Evolutionary conservation across 192 early-diverging fungal species (phyloP), one percentile per base, ranked within the genome.

Genomic region (Linnemannia zychae): DNA sequence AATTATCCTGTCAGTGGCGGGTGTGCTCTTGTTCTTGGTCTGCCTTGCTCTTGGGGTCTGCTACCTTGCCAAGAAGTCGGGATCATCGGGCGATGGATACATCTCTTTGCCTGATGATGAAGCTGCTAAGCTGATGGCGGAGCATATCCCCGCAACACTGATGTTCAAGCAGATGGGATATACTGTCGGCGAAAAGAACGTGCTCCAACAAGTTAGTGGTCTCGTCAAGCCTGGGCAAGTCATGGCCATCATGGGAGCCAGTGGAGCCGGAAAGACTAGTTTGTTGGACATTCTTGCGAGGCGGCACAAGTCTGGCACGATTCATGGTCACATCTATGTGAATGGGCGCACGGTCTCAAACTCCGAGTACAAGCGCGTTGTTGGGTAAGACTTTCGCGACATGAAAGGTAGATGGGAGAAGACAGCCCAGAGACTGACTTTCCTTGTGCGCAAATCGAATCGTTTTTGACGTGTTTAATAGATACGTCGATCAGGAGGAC

Each of bases 401-500:
- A 12, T 63, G 9, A 24, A 31, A 7, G 72, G 0, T n/a, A 24
- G 31, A 24, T 44, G 38, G 24, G 31, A 22, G 37, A 3, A 24
- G 18, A 1, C 18, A 36, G 4, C 4, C 0, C 33, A 22, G 3
- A 73, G 40, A 7, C n/a, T 33, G n/a, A 13, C 0, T 31, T 2
- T 34, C 34, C 71, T 57, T n/a, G 24, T n/a, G 0, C 53, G 11
- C 9, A 52, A 2, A 60, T 18, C 1, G 2, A 50, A 63, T 36
- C 31, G 28, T 34, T 48, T 18, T n/a, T 38, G 60, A 22, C 7
- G 38, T 69, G 15, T 11, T 33, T 40, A 47, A 28, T 82, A 87
- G 95, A 31, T 97, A 95, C 87, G 96, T 97, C 7, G 97, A 97
- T 88, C 97, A 98, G 73, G 97, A 98, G 78, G 97, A 98, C 87